These are phyloP conservation scores for Teratosphaeria viscida DNA, from an alignment of 2,329 filamentous ascomycete species.

Conservation along the genomic window DNA sequence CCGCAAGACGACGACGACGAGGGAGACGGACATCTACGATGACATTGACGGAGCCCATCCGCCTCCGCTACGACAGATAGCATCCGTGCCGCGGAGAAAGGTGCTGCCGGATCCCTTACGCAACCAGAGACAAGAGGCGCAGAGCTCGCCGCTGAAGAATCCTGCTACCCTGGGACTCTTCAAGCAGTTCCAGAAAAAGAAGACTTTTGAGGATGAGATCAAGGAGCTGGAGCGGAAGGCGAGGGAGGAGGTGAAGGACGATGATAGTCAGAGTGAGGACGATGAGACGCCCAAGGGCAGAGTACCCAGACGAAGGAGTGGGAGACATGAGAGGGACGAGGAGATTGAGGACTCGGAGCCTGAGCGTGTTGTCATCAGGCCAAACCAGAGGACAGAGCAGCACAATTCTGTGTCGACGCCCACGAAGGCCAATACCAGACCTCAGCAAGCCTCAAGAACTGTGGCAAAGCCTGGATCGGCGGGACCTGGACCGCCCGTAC, in stretches of 20 bases:
- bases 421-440: neutral
- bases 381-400: neutral
- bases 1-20: conserved; percentile 4
- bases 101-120: conserved; percentile 12
- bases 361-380: neutral
- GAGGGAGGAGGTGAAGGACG: conserved; percentile 5
- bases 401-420: neutral
- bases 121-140: conserved; percentile 5
- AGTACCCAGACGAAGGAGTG: neutral
- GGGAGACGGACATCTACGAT: conserved; percentile 28
- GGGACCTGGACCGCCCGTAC: neutral
- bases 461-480: neutral
- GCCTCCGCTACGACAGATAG: conserved; percentile 3
- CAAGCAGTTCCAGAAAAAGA: conserved; percentile 20
- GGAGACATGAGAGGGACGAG: neutral
- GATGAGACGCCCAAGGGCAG: neutral
- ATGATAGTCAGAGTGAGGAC: neutral
- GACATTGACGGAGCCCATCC: conserved; percentile 33
- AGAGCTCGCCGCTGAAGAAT: conserved; percentile 2
- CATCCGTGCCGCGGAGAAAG: conserved; percentile 7
- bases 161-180: conserved; percentile 15
- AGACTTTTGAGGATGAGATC: conserved; percentile 25
- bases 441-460: neutral
- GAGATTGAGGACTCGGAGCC: neutral
- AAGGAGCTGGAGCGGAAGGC: conserved; percentile 18